Evolutionary conservation across 2,329 filamentous ascomycete species (phyloP), one percentile per base, ranked within the genome.

Genomic region (Scleromitrula shiraiana): DNA sequence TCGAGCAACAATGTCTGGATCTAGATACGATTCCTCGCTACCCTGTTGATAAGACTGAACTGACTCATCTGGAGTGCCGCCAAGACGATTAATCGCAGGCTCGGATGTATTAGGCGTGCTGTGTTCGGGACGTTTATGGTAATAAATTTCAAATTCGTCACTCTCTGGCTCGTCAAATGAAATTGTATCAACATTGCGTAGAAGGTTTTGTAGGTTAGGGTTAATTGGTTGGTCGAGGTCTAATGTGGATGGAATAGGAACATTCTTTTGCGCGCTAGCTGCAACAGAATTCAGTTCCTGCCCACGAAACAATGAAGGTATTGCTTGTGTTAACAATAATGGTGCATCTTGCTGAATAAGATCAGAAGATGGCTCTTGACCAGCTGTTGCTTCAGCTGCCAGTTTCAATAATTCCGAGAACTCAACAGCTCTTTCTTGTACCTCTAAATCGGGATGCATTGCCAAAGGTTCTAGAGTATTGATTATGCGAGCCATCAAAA

Each of bases 401-500:
- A 98, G 73, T 50, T 88, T 88, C 60, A 97, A 78, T 10, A 97
- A 74, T 63, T 98, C 93, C 0, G 89, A 76, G 58, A 95, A 94
- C 62, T 96, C 90, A 1, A 96, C 90, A 3, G 90, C 85, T 49
- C 93, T 80, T 65, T 97, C 93, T 67, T 98, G 93, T 3, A 98
- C 89, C 63, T 98, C 93, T 1, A 98, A 74, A 59, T 82, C 88
- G 0, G 91, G 90, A 64, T 97, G 88, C 33, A 83, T 74, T 0
- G 82, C 80, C 14, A 97, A 67, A 1, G 82, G 78, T 59, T 97
- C 90, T 19, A 95, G 70, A 40, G 87, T 84, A 63, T 93, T 80
- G 17, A 95, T 78, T 6, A 96, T 80, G 2, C 89, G 80, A 23
- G 86, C 85, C 67, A 95, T 81, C 20, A 95, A 72, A 3, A 97